phyloP scores from a whole-genome alignment of 768 basidiomycete species.

The Lentinula detonsa region DNA sequence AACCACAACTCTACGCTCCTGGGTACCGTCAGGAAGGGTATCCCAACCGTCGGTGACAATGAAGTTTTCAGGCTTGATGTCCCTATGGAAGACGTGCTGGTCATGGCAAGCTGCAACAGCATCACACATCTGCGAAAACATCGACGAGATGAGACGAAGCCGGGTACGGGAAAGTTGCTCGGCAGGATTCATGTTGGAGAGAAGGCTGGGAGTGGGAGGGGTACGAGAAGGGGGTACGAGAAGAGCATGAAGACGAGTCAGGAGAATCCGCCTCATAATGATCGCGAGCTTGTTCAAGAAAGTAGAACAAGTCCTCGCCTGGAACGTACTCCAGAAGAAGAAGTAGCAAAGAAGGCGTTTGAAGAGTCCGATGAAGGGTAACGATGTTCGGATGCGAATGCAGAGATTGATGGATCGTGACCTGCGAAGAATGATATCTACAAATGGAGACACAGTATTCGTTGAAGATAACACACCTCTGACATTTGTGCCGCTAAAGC shows the following conservation, averaged over 20 bases:
- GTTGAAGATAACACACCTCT: slow-evolving; percentile 49
- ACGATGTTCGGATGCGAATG: slow-evolving; percentile 91
- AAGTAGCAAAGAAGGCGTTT: slow-evolving; percentile 87
- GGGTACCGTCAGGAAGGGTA: slow-evolving; percentile 45
- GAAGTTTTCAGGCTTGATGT: slow-evolving; percentile 99
- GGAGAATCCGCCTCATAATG: slow-evolving; percentile 51
- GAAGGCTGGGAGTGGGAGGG: slow-evolving; percentile 89
- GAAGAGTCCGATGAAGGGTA: slow-evolving; percentile 87
- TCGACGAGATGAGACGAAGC: slow-evolving; percentile 88
- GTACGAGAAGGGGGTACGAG: slow-evolving; percentile 77
- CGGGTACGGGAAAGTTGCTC: slow-evolving; percentile 84
- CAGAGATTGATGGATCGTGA: slow-evolving; percentile 91
- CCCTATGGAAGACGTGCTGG: slow-evolving; percentile 87
- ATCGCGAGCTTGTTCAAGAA: slow-evolving; percentile 93
- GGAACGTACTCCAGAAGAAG: slow-evolving; percentile 94
- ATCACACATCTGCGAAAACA: slow-evolving; percentile 99
- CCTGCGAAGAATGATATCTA: slow-evolving; percentile 35
- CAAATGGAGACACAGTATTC: background rate
- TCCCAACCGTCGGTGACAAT: slow-evolving; percentile 83
- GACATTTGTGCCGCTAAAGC: slow-evolving; percentile 85
- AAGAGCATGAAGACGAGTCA: slow-evolving; percentile 35
- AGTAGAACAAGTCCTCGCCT: slow-evolving; percentile 96
- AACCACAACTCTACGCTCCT: slow-evolving; percentile 86
- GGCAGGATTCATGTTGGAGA: slow-evolving; percentile 73
- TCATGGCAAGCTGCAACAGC: slow-evolving; percentile 94